Percentiles rank a stretch among this genome's conserved stretches.
Conservation (phyloP, 306 rosid genomes). For the Corylus heterophylla region DNA sequence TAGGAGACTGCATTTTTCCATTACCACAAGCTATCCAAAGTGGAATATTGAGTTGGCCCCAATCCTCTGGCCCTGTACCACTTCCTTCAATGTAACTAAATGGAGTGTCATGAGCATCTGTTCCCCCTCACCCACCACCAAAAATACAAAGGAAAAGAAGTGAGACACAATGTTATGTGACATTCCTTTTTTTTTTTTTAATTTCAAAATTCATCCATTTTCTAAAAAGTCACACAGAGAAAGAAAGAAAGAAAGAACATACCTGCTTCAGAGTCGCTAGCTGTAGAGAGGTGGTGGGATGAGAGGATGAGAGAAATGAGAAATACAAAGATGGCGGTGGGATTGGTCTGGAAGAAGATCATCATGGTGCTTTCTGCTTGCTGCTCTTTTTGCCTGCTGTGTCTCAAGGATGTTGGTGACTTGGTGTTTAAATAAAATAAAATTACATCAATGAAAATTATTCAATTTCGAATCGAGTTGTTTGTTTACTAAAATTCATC, state of each 20-base stretch:
- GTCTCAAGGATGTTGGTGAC: neutral
- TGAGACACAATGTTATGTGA: neutral
- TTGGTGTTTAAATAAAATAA: no score
- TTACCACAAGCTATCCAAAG: constrained; percentile 59
- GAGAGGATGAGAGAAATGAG: constrained; percentile 26
- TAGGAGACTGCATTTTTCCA: constrained; percentile 79
- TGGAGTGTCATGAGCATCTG: constrained; percentile 42
- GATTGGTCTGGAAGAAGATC: constrained; percentile 10
- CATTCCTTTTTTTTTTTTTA: neutral
- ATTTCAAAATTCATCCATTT: neutral
- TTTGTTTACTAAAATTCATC: no score
- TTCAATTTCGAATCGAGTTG: no score
- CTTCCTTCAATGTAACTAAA: constrained; percentile 47
- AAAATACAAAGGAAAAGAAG: neutral
- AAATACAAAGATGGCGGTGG: constrained; percentile 23
- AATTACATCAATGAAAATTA: no score
- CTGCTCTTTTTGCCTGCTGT: neutral
- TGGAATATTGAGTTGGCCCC: constrained; percentile 54
- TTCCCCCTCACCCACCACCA: neutral
- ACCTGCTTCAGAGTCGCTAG: constrained; percentile 52
- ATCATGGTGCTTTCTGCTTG: neutral
- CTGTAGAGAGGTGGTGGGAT: constrained; percentile 31
- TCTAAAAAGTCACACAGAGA: neutral
- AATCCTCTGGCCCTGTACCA: constrained; percentile 62
- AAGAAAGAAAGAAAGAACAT: constrained; percentile 4